Base-by-base conservation (phyloP, 345 rosid species). In the Salix brachista region DNA sequence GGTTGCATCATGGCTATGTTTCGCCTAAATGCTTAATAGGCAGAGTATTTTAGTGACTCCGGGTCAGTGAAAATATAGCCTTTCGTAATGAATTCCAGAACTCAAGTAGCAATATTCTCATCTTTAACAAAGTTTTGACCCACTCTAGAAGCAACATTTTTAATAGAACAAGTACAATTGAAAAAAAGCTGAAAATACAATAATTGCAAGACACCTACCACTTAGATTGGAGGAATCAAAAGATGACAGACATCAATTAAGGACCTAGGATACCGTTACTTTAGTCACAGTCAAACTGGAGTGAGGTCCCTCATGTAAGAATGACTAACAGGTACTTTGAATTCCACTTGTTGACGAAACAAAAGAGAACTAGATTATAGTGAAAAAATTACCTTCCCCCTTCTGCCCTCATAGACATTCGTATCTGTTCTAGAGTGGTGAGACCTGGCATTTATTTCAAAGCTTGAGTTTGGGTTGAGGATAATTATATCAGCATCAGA, bases 401-500 rank as follows among this genome's bases (percentile, higher is more conserved):
- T 87, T 85, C 85, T 84, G 25, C 96, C 95, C 58, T 96, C 98
- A 26, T 81, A 96, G 56, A 91, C 92, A 74, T 96, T 96, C 41
- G 97, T 96, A 88, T 96, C 98, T 26, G 84, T 73, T 90, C 89
- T 87, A 37, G 99, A 91, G 76, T 93, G 97, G 80, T 96, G 99
- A 74, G 90, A 83, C 80, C 75, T 90, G 70, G 90, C 78, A 82
- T 86, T 92, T 52, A 96, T 90, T 81, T 81, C 89, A 65, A 90
- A 87, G 84, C 88, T 96, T 18, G 97, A 81, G 81, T 92, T 91
- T 67, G 99, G 99, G 74, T 96, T 92, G 79, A 96, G 67, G 75
- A 93, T 92, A 3, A 93, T 93, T 44, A 96, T 93, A 83, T 96
- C 99, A 58, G 99, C 99, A 87, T 96, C 98, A 10, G 99, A 95